phyloP scores from a whole-genome alignment of 306 rosid species.

The Fragaria ananassa region DNA sequence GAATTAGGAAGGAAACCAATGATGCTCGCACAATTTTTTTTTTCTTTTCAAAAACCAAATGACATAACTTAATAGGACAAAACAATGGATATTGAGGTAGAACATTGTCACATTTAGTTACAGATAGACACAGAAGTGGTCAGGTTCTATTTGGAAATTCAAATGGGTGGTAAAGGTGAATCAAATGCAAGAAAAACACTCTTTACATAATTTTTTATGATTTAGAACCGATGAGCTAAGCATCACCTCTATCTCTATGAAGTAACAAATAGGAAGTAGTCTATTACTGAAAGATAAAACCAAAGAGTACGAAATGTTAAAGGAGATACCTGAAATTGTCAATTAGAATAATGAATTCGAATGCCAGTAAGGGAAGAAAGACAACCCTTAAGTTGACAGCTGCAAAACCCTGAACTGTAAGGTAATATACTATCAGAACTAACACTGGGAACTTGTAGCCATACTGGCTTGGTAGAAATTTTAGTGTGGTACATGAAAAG shows the following conservation, averaged over 20 bases:
- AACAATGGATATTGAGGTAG: neutral
- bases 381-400: conserved; percentile 84
- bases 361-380: conserved; percentile 86
- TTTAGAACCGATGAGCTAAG: neutral
- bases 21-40: neutral
- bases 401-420: conserved; percentile 60
- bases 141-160: neutral
- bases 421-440: conserved; percentile 26
- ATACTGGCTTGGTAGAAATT: neutral
- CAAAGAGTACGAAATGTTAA: neutral
- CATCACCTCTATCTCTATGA: neutral
- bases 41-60: neutral
- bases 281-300: neutral
- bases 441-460: conserved; percentile 6
- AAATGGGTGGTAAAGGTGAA: neutral
- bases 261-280: neutral
- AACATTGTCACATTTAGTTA: neutral
- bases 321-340: conserved; percentile 91
- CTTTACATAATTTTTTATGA: neutral
- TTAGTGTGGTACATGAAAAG: neutral
- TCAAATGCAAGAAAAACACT: neutral
- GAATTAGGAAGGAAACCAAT: neutral
- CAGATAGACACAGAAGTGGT: neutral
- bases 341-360: conserved; percentile 71
- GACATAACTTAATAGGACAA: neutral